Conservation (phyloP, 169 alveolate genomes). For the Cryptosporidium muris region DNA sequence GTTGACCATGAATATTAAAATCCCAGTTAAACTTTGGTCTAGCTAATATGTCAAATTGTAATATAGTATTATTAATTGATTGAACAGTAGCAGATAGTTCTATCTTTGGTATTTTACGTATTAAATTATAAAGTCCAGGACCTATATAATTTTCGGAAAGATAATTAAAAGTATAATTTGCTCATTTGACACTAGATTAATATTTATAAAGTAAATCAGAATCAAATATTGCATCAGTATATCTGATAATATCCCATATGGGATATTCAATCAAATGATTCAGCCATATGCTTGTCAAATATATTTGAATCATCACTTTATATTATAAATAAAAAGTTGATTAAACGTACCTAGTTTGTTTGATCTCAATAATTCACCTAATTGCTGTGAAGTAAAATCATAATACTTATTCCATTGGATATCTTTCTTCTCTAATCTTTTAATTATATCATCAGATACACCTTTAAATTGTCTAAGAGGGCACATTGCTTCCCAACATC, state of each 20-base stretch:
- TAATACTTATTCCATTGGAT: slow-evolving; percentile 94
- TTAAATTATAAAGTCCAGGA: slow-evolving; percentile 46
- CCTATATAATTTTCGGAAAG: slow-evolving; percentile 13
- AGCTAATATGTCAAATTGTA: slow-evolving; percentile 68
- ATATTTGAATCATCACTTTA: slow-evolving; percentile 35
- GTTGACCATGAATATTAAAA: slow-evolving; percentile 73
- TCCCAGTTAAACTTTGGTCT: slow-evolving; percentile 97
- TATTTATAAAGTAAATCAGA: background rate
- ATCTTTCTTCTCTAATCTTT: slow-evolving; percentile 95
- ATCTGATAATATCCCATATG: too few relatives aligned
- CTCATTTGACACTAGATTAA: background rate
- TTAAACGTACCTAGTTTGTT: slow-evolving; percentile 86
- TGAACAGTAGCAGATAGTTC: slow-evolving; percentile 13
- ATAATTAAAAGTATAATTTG: background rate
- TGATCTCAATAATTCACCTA: slow-evolving; percentile 92
- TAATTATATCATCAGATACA: slow-evolving; percentile 91
- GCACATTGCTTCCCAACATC: slow-evolving; percentile 98
- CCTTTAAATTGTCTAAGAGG: slow-evolving; percentile 98
- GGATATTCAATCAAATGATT: background rate
- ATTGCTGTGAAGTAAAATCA: slow-evolving; percentile 90
- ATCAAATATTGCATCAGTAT: too few relatives aligned
- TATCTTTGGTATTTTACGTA: slow-evolving; percentile 46
- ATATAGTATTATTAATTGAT: slow-evolving; percentile 24
- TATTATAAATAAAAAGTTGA: slow-evolving; percentile 7
- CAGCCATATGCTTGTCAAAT: slow-evolving; percentile 72